Base-by-base conservation (phyloP, 257 asterid species). In the Petrea volubilis region DNA sequence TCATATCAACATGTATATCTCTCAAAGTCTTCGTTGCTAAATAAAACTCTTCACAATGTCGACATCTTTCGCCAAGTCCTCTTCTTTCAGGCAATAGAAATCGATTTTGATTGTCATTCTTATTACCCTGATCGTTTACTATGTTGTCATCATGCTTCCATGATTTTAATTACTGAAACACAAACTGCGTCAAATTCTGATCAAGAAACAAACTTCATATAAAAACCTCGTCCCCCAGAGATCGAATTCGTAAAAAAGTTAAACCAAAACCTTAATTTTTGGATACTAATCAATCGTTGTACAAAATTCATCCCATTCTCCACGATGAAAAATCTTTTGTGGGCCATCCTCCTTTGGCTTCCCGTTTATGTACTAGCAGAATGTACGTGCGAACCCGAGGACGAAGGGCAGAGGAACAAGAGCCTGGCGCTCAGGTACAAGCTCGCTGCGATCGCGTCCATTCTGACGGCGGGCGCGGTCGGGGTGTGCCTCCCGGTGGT, bases 401-500 rank as follows among this genome's bases (percentile, higher is more conserved):
- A 77, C 0, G 81, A 66, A 2, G 69, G 59, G 6, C 67, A 53
- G 11, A 66, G 74, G 1, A 29, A 84, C 78, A 78, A 68, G 13
- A 1, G n/a, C 38, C 75, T 75, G 1, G 79, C 90, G 2, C 70
- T 83, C 4, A 84, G 68, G 33, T 82, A 75, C 79, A 84, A 87
- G 53, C 0, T 51, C 13, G 74, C 67, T 11, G 90, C 88, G 10
- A 66, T 84, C 11, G 90, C 81, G 5, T 74, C 90, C 0, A 82
- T 87, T 11, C 70, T 87, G 27, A 14, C 15, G 34, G 83, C 88
- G 34, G 52, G 92, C 17, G 85, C 69, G 9, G 0, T 41, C 2
- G 92, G 92, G 0, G 83, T 84, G 4, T 62, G 76, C 51, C 69
- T 87, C 0, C 95, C 95, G 3, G 38, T 68, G 14, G 23, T 72